Conservation (phyloP, 208 protist genomes). For the Trypanosoma melophagium region DNA sequence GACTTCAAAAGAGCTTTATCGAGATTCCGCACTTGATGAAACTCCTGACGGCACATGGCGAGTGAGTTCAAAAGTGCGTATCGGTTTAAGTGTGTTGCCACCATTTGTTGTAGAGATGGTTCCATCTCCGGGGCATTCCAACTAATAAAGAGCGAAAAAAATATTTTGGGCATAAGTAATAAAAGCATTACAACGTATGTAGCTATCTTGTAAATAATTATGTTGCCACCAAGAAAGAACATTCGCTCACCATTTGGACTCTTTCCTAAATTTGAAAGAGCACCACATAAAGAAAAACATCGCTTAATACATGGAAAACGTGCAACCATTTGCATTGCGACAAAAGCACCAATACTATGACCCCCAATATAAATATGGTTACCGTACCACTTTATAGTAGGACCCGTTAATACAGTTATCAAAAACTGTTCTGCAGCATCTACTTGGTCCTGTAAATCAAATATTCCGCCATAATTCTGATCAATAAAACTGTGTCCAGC, state of each 20-base stretch:
- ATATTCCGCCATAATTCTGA: conserved; percentile 59
- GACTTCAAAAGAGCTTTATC: conserved; percentile 44
- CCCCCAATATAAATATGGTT: conserved; percentile 62
- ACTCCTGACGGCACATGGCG: conserved; percentile 57
- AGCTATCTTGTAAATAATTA: conserved; percentile 35
- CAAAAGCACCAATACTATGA: conserved; percentile 81
- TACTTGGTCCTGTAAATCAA: conserved; percentile 68
- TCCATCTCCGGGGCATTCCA: conserved; percentile 31
- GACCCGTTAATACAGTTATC: conserved; percentile 1
- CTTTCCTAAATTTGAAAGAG: conserved; percentile 51
- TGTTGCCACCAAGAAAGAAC: conserved; percentile 32
- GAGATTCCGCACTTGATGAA: conserved; percentile 44
- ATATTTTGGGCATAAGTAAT: conserved; percentile 10
- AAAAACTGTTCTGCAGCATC: conserved; percentile 61
- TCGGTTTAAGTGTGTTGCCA: conserved; percentile 33
- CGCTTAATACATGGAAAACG: conserved; percentile 45
- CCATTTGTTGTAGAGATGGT: conserved; percentile 17
- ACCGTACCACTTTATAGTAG: conserved; percentile 35
- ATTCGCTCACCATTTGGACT: conserved; percentile 57
- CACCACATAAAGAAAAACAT: conserved; percentile 69
- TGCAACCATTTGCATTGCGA: conserved; percentile 59
- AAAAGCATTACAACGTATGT: conserved; percentile 28
- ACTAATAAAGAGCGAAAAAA: conserved; percentile 11
- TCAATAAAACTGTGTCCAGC: conserved; percentile 66
- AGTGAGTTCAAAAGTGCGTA: conserved; percentile 46